Base-by-base conservation (phyloP, 495 filamentous ascomycete genomes). In the Tuber brumale region DNA sequence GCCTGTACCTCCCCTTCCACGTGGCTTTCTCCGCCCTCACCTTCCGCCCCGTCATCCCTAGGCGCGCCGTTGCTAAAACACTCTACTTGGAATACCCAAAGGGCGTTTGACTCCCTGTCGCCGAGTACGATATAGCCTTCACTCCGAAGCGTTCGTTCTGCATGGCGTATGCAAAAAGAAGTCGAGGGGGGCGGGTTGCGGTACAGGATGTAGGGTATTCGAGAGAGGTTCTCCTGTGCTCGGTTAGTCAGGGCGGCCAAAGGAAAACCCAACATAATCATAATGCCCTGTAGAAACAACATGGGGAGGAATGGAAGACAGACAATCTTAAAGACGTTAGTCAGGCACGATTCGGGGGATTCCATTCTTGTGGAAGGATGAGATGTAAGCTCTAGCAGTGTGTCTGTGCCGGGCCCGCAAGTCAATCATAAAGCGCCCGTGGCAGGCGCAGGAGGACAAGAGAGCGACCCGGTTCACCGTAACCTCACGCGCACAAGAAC, bases 271-370 rank as follows among this genome's bases (percentile, higher is more conserved):
- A 66, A 66, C 57, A 35, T 8, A 27, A 66, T 35, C 57, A 27
- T 18, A 27, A 35, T 19, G 57, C 35, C 27, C 48, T 57, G n/a
- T 19, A 23, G 37, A 74, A 61, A 43, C 44, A 45, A 3, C 12
- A 66, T 19, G 42, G 48, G 41, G 7, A 19, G 70, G 19, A 45
- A 70, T n/a, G 70, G 74, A 23, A 43, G 31, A 74, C 80, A 37
- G 79, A 83, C 81, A 73, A 83, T 83, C 73, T 83, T 83, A 75
- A 83, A 75, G 76, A 81, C 79, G 72, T 83, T 83, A 69, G 81
- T 83, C 74, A 83, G 70, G 73, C 79, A 83, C 39, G 79, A 73
- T 70, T 81, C 79, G 72, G 73, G 80, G 73, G 80, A 81, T 81
- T 81, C 80, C 80, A 81, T 81, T 61, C 69, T 81, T 78, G 12